Evolutionary conservation across 441 rosid genomes (phyloP), one percentile per base, ranked within the genome.

Genomic region (Hura crepitans): DNA sequence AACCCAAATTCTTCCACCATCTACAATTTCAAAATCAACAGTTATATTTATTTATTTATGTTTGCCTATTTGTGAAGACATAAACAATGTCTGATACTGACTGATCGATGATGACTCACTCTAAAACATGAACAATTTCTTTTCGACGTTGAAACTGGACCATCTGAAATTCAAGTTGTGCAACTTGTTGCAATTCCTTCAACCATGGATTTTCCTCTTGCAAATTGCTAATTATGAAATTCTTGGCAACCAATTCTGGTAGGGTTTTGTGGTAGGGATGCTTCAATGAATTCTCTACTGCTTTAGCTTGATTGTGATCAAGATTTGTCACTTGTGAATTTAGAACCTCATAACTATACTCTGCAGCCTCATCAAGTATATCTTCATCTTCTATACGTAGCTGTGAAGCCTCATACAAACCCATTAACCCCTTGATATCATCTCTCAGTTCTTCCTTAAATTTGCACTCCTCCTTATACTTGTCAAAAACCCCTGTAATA

Each of bases 1-100:
- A 79, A 23, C 87, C 88, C 1, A 83, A 71, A 4, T 80, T 83
- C 57, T 75, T 76, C 97, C 97, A 88, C 92, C 97, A 90, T 57
- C 97, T 91, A 66, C 31, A 14, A 57, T 14, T 27, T 2, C 46
- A 5, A 0, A 18, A 28, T 28, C 15, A 12, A n/a, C 56, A 51
- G 12, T 42, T 10, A 10, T 12, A 42, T 42, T 9, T 37, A 10
- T 12, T 42, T 42, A 42, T 42, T 2, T 42, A 11, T 11, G 45
- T 33, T 33, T 33, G 37, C 6, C 37, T 33, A 3, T 33, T 33
- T 33, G 37, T 33, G 37, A 33, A 33, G 6, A 33, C 37, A 2
- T 37, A 37, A 37, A 37, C 8, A 6, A 37, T 5, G 7, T 37
- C 8, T 37, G 5, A 6, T 7, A 7, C 45, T 42, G 10, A 42